phyloP scores from a whole-genome alignment of 345 rosid genomes.

The Sapria himalayana region DNA sequence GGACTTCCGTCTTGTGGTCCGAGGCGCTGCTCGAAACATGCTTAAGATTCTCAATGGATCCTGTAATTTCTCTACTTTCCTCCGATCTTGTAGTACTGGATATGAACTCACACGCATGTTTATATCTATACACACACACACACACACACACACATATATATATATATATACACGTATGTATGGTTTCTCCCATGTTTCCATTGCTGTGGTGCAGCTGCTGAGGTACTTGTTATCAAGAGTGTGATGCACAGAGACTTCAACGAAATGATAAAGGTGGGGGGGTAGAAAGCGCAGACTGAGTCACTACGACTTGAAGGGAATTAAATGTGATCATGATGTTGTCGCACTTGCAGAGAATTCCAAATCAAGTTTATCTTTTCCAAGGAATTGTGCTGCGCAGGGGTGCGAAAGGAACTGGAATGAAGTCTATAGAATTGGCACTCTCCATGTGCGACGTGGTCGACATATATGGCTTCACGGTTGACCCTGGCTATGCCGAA shows the following conservation, averaged over 20 bases:
- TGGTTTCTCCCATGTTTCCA: too few species aligned
- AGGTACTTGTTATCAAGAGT: constrained; percentile 90
- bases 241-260: constrained; percentile 77
- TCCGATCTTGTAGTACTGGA: not conserved
- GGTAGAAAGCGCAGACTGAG: too few species aligned
- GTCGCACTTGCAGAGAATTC: constrained; percentile 65
- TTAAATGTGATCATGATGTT: too few species aligned
- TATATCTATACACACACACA: too few species aligned
- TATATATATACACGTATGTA: too few species aligned
- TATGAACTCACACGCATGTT: too few species aligned
- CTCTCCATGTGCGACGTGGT: constrained; percentile 91
- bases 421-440: constrained; percentile 88
- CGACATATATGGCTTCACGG: constrained; percentile 87
- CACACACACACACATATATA: too few species aligned
- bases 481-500: constrained; percentile 97
- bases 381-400: constrained; percentile 88
- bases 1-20: constrained; percentile 84
- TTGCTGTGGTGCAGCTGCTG: constrained; percentile 50
- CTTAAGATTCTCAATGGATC: constrained; percentile 62
- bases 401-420: constrained; percentile 98
- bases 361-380: constrained; percentile 96
- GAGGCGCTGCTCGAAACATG: constrained; percentile 97
- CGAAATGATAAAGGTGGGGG: constrained; percentile 69
- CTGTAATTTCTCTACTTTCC: constrained; percentile 20
- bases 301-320: too few species aligned